Base-by-base conservation (phyloP, 805 yeast genomes). In the Schwanniomyces polymorphus region DNA sequence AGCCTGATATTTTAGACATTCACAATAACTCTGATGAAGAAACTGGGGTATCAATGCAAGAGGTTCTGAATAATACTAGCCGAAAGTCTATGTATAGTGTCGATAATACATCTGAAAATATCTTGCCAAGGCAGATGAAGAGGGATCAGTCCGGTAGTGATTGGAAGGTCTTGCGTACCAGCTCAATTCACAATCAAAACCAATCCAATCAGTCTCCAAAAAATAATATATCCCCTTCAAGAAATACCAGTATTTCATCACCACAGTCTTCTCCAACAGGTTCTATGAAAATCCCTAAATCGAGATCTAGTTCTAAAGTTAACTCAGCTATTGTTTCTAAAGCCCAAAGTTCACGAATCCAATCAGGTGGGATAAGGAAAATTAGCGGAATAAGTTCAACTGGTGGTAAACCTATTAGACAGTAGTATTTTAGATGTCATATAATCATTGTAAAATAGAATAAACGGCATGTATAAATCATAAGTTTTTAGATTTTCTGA, bases 141-240 rank as follows among this genome's bases (percentile, higher is more conserved):
- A 49, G 67, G 44, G 65, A 61, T 17, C 35, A 31, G 12, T 46
- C 56, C 5, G 46, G 51, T 38, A 54, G 56, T 45, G 68, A 66
- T 44, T 67, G 78, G 73, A 72, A 66, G 51, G 73, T 68, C 3
- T 62, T 75, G 51, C 57, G 78, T 41, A 61, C 76, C 11, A 63
- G 62, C 41, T 67, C 69, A 4, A 67, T 65, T 27, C 69, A 70
- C 51, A 63, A 60, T 50, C 53, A 53, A 34, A 49, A 47, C 29
- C 69, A 63, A 53, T 73, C 67, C 29, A 67, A 57, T 58, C 76
- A 54, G 51, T 54, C 72, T 50, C 74, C 75, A 12, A 76, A 72
- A 44, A 68, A 71, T 10, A 76, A 80, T 2, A 75, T 75, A 3
- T 75, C 81, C 3, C 78, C 79, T 6, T 77, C 82, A 7, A 67